phyloP scores from a whole-genome alignment of 83 land plant species.

The Picea abies region DNA sequence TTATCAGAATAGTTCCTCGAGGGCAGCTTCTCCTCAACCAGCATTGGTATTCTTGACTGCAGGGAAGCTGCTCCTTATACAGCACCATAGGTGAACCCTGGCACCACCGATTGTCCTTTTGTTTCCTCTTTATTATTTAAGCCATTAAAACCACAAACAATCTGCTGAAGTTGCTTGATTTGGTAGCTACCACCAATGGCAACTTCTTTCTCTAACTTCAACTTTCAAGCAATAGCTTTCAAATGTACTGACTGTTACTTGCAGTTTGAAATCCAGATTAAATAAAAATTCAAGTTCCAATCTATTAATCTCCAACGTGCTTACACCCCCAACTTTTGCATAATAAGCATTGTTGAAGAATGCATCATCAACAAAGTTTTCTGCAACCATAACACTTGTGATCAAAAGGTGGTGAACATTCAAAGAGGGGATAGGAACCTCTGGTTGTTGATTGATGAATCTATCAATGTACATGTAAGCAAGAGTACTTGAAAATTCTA shows the following conservation, averaged over 20 bases:
- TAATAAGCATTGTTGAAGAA: constrained; percentile 35
- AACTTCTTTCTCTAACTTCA: constrained; percentile 23
- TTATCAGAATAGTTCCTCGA: too few species aligned
- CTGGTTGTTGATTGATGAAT: constrained; percentile 39
- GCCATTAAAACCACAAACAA: constrained; percentile 3
- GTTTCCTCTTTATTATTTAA: constrained; percentile 8
- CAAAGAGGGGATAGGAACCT: constrained; percentile 41
- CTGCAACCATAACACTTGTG: constrained; percentile 79
- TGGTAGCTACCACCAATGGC: constrained; percentile 17
- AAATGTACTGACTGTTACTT: constrained; percentile 22
- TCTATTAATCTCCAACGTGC: constrained; percentile 24
- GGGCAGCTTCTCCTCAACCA: too few species aligned
- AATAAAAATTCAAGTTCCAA: constrained; percentile 29
- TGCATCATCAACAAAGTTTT: constrained; percentile 74
- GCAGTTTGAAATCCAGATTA: constrained; percentile 21
- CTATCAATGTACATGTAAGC: constrained; percentile 58
- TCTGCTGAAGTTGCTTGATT: constrained; percentile 33
- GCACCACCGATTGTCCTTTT: background rate
- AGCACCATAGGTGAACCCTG: constrained; percentile 3
- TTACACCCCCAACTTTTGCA: constrained; percentile 29
- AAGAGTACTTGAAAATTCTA: constrained; percentile 64
- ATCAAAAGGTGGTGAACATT: constrained; percentile 73
- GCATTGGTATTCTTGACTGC: too few species aligned
- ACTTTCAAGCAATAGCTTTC: constrained; percentile 26
- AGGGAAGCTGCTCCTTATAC: background rate